phyloP scores from a whole-genome alignment of 768 basidiomycete genomes.

The Rhizopogon sp. region DNA sequence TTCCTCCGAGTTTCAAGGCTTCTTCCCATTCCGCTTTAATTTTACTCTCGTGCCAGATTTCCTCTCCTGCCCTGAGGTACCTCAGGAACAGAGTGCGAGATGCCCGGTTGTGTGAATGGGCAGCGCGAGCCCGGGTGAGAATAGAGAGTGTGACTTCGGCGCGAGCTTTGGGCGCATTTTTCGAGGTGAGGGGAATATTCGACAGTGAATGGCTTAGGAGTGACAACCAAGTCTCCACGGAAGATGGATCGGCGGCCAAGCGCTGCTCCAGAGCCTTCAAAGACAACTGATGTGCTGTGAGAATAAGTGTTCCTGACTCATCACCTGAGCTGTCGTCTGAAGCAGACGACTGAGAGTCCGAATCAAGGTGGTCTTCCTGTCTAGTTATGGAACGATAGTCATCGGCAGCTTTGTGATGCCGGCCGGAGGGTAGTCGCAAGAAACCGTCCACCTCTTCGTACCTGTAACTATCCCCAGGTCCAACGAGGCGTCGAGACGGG shows the following conservation, averaged over 20 bases:
- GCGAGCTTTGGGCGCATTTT: slow-evolving; percentile 63
- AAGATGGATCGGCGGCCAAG: slow-evolving; percentile 46
- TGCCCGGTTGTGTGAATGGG: slow-evolving; percentile 43
- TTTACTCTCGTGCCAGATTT: slow-evolving; percentile 58
- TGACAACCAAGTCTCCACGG: slow-evolving; percentile 55
- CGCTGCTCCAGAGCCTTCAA: slow-evolving; percentile 54
- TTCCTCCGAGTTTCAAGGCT: slow-evolving; percentile 45
- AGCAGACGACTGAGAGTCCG: slow-evolving; percentile 30
- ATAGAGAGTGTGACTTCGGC: slow-evolving; percentile 69
- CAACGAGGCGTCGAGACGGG: slow-evolving; percentile 45
- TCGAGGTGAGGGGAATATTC: slow-evolving; percentile 55
- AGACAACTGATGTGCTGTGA: slow-evolving; percentile 55
- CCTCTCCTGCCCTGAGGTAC: slow-evolving; percentile 69
- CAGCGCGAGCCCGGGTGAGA: slow-evolving; percentile 56
- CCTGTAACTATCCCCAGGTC: slow-evolving; percentile 34
- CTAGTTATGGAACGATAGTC: slow-evolving; percentile 49
- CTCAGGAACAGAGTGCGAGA: slow-evolving; percentile 52
- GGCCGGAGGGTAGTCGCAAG: slow-evolving; percentile 48
- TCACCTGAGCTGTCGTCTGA: slow-evolving; percentile 32
- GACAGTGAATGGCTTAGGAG: slow-evolving; percentile 61
- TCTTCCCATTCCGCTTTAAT: slow-evolving; percentile 65
- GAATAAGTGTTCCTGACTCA: slow-evolving; percentile 20
- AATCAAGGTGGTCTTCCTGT: slow-evolving; percentile 23
- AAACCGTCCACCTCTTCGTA: slow-evolving; percentile 67
- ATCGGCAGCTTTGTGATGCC: slow-evolving; percentile 27